Conservation (phyloP, 805 yeast genomes). For the Zygosaccharomyces siamensis region DNA sequence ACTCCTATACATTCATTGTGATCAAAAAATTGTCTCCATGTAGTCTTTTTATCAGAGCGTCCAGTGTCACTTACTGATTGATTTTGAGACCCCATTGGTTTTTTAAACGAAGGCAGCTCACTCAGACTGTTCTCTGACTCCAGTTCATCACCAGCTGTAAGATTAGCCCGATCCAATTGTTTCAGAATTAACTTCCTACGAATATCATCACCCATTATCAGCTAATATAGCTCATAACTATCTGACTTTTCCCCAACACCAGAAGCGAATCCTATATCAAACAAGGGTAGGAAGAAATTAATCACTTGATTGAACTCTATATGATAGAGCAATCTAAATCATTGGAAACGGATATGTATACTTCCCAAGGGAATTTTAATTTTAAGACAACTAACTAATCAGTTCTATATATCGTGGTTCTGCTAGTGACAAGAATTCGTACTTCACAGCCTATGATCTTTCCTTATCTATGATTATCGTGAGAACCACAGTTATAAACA, state of each 20-base stretch:
- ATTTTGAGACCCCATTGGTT: background rate
- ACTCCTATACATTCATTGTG: conserved; percentile 14
- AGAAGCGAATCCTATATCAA: background rate
- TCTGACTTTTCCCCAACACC: background rate
- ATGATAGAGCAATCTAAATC: background rate
- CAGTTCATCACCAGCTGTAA: conserved; percentile 5
- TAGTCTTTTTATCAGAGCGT: conserved; percentile 1
- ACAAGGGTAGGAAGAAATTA: background rate
- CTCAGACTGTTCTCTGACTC: conserved; percentile 10
- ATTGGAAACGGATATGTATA: conserved; percentile 1
- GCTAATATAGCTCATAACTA: background rate
- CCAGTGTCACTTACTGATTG: background rate
- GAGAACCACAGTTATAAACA: too few relatives aligned
- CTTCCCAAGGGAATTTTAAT: background rate
- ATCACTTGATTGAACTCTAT: background rate
- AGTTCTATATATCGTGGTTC: background rate
- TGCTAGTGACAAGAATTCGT: too few relatives aligned
- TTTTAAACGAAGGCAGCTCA: conserved; percentile 7
- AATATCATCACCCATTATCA: conserved; percentile 21
- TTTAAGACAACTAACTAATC: background rate
- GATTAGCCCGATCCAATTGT: conserved; percentile 13
- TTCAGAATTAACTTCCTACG: conserved; percentile 18
- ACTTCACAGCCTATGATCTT: background rate
- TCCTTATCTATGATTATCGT: background rate
- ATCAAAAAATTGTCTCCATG: conserved; percentile 28